Evolutionary conservation across 345 rosid species (phyloP).

Genomic region (Hypericum androsaemum): DNA sequence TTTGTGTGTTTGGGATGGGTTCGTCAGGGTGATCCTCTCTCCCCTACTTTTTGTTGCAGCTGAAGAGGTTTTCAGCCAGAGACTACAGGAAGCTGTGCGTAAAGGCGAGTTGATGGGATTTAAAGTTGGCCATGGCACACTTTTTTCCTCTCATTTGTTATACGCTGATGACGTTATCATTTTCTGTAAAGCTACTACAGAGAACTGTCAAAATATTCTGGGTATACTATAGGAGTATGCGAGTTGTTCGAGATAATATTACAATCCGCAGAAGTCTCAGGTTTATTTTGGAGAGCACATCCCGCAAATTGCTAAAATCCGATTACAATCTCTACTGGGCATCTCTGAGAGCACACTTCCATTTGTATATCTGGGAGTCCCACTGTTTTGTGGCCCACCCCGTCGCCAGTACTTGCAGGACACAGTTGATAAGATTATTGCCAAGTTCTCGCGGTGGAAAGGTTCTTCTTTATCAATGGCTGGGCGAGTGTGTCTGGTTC

Average conservation of each 20-base stretch:
- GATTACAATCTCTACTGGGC: not conserved
- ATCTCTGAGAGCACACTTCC: not conserved
- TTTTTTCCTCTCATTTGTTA: not conserved
- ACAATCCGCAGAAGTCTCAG: not conserved
- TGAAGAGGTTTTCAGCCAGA: not conserved
- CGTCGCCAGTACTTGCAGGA: not conserved
- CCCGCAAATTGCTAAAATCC: too few relatives aligned
- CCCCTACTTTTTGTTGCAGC: not conserved
- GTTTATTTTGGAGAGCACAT: not conserved
- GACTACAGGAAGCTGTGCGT: not conserved
- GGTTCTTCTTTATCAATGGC: not conserved
- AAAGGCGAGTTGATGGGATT: too few relatives aligned
- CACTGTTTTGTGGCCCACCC: not conserved
- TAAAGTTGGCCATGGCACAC: too few relatives aligned
- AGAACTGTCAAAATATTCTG: too few relatives aligned
- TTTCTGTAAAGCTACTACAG: not conserved
- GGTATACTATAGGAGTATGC: not conserved
- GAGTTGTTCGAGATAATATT: not conserved
- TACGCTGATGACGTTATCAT: not conserved
- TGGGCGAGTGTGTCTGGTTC: not conserved
- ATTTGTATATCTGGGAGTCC: not conserved
- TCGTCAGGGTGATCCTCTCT: not conserved
- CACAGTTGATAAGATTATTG: not conserved
- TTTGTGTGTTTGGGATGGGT: not conserved
- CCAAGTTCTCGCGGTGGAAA: not conserved